These are phyloP conservation scores for Phyllosticta paracitricarpa DNA, from an alignment of 2,329 filamentous ascomycete species.

Conservation along the genomic window DNA sequence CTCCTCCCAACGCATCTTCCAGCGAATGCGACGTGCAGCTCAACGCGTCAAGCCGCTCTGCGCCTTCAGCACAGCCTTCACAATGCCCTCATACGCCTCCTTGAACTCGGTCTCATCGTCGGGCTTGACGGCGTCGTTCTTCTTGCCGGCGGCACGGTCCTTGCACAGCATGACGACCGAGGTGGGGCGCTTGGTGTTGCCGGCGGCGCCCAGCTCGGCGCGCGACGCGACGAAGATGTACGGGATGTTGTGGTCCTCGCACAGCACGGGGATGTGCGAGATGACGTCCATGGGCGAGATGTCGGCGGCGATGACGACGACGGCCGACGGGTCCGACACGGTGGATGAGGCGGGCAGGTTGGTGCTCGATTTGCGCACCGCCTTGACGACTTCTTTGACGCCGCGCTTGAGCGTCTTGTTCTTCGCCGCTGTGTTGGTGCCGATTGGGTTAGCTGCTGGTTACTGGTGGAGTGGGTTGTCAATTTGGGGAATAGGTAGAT, in stretches of 20 bases:
- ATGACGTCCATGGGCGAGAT: constrained; percentile 99
- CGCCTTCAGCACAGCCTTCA: constrained; percentile 51
- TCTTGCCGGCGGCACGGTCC: constrained; percentile 40
- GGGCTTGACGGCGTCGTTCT: constrained; percentile 36
- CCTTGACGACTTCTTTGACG: constrained; percentile 98
- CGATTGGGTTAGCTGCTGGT: constrained; percentile 10
- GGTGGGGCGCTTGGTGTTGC: constrained; percentile 90
- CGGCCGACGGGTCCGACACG: constrained; percentile 48
- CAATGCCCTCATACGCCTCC: constrained; percentile 46
- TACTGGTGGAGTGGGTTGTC: background rate
- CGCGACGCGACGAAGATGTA: constrained; percentile 92
- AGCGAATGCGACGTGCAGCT: background rate
- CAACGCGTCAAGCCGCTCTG: constrained; percentile 46
- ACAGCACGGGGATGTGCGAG: constrained; percentile 92
- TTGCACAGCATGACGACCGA: constrained; percentile 80
- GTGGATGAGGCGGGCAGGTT: constrained; percentile 50
- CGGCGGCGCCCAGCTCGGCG: constrained; percentile 86
- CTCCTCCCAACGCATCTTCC: background rate
- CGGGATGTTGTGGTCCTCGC: constrained; percentile 94
- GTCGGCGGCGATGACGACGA: constrained; percentile 91
- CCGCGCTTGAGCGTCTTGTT: constrained; percentile 93
- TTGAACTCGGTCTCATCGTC: constrained; percentile 37
- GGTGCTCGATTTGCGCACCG: constrained; percentile 79
- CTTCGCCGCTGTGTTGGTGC: constrained; percentile 62
- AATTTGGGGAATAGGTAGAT: background rate